Evolutionary conservation across 2,329 filamentous ascomycete species (phyloP).

Genomic region (Bisporella sp.): DNA sequence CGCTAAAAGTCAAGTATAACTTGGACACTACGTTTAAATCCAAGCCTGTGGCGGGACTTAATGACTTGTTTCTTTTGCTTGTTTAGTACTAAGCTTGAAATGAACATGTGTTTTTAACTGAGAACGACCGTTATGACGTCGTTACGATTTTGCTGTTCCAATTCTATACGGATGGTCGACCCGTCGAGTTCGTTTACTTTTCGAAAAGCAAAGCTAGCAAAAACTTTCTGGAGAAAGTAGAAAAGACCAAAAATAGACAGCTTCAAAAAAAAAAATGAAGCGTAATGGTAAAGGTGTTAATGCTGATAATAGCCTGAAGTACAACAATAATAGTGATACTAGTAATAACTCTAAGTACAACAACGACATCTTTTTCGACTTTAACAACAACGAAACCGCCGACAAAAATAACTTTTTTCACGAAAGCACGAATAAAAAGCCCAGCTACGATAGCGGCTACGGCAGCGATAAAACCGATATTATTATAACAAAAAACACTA

Average conservation of each 20-base stretch:
- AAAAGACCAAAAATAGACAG: conserved; percentile 3
- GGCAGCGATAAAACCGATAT: conserved; percentile 8
- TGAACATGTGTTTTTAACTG: conserved; percentile 7
- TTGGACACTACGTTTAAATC: conserved; percentile 12
- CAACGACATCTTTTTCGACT: not conserved
- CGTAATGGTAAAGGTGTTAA: too few relatives aligned
- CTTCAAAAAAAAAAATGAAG: too few relatives aligned
- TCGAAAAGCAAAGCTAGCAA: conserved; percentile 14
- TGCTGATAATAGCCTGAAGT: not conserved
- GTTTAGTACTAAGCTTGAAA: conserved; percentile 9
- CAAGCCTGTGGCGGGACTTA: conserved; percentile 15
- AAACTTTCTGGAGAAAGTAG: conserved; percentile 10
- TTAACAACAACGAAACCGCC: not conserved
- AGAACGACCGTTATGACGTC: not conserved
- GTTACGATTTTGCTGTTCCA: conserved; percentile 18
- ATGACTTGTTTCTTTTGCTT: conserved; percentile 15
- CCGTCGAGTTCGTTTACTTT: conserved; percentile 15
- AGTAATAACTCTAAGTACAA: conserved; percentile 1
- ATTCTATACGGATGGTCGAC: conserved; percentile 14
- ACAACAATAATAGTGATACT: not conserved
- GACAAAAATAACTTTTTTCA: conserved; percentile 2
- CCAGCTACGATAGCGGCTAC: conserved; percentile 7
- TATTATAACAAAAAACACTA: conserved; percentile 9
- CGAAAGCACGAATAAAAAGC: conserved; percentile 1
- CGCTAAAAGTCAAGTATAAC: conserved; percentile 9